Evolutionary conservation across 306 rosid genomes (phyloP).

Genomic region (Prunus padus): DNA sequence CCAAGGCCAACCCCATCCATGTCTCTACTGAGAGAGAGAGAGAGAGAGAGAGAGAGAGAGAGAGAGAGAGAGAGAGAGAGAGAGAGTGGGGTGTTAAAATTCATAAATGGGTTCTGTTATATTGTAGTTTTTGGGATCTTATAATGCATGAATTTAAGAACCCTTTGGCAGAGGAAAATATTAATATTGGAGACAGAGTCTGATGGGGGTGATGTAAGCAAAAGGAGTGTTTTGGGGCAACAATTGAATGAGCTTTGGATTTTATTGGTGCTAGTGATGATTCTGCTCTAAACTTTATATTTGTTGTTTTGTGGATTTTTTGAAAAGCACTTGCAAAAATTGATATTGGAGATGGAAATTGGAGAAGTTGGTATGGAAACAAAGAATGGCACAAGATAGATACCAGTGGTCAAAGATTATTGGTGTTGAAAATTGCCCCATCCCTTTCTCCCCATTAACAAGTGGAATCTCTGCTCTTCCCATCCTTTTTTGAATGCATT

Average conservation of each 20-base stretch:
- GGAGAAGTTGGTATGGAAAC: conserved; percentile 51
- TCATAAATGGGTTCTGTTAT: conserved; percentile 16
- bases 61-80: conserved; percentile 10
- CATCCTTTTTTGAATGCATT: conserved; percentile 70
- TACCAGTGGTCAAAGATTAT: conserved; percentile 65
- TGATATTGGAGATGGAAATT: conserved; percentile 26
- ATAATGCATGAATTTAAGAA: conserved; percentile 36
- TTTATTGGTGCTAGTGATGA: conserved; percentile 44
- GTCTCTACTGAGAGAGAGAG: conserved; percentile 4
- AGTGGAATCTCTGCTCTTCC: conserved; percentile 81
- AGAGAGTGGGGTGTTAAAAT: background rate
- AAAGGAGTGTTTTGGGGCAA: conserved; percentile 52
- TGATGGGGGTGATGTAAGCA: conserved; percentile 64
- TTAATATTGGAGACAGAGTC: conserved; percentile 55
- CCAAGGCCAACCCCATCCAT: conserved; percentile 35
- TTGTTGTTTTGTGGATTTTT: conserved; percentile 27
- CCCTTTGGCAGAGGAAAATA: conserved; percentile 34
- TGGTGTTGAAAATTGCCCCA: conserved; percentile 63
- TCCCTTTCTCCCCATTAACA: conserved; percentile 64
- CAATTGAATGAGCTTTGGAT: conserved; percentile 66
- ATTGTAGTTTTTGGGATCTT: conserved; percentile 25
- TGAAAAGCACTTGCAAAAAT: conserved; percentile 17
- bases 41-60: conserved; percentile 9
- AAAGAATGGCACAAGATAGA: conserved; percentile 43
- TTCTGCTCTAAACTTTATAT: conserved; percentile 17